Evolutionary conservation across 805 yeast species (phyloP), one percentile per base, ranked within the genome.

Genomic region (Myxozyma lipomycoides): DNA sequence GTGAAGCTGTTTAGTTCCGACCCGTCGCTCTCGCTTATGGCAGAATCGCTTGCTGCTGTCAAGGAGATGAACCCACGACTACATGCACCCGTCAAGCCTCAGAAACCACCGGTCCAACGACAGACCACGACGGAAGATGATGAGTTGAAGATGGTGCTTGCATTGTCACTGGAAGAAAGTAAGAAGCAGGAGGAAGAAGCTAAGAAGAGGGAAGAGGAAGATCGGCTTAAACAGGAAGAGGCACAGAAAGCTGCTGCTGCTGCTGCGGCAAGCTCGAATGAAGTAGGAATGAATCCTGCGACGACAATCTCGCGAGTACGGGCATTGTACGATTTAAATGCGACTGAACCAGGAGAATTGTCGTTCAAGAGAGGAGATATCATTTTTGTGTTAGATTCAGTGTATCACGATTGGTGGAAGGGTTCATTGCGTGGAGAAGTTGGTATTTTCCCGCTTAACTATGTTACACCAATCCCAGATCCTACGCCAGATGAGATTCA

Each of bases 331-430:
- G 96, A 89, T 64, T 73, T 90, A 35, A 72, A 77, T 3, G 79
- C 95, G 1, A 74, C 78, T 40, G 97, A 89, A 62, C 83, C 83
- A 2, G 96, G 90, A 55, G 97, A 93, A 59, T 74, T 91, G 40
- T 82, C 95, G 1, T 91, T 93, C 69, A 74, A 81, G 44, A 82
- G 82, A 62, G 97, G 96, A 37, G 98, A 91, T 64, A 73, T 87
- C 12, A 90, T 91, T 43, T 83, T 84, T 1, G 95, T 93, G 1
- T 73, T 90, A 32, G 98, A 90, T 61, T 76, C 84, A 15, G 95
- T 86, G 4, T 90, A 89, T 66, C 76, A 86, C 55, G 98, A 91
- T 64, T 91, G 98, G 98, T 86, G 96, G 84, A 77, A 87, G 59
- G 98, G 98, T 15, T 79, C 91, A 4, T 69, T 91, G 45, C 75